Evolutionary conservation across 306 rosid genomes (phyloP).

Genomic region (Cicer bijugum): DNA sequence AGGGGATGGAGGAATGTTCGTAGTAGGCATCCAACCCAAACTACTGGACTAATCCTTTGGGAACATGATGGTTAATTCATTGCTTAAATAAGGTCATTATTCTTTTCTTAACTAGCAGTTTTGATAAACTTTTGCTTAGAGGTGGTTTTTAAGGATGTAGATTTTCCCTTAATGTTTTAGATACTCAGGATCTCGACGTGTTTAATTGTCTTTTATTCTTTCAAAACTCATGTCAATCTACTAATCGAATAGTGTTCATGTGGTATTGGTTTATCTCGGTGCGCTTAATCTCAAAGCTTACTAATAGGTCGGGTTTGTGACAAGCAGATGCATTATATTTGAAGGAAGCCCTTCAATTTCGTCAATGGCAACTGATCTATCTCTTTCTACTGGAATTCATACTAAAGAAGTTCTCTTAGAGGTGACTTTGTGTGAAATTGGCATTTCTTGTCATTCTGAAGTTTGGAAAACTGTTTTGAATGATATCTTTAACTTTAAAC

Average conservation of each 20-base stretch:
- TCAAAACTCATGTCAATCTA: neutral
- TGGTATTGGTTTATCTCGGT: slow-evolving; percentile 2
- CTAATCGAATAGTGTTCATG: slow-evolving; percentile 1
- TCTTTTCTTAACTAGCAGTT: neutral
- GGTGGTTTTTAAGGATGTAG: slow-evolving; percentile 38
- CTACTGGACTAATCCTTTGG: no score
- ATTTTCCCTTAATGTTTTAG: slow-evolving; percentile 39
- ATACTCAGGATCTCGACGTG: neutral
- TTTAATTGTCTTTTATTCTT: slow-evolving; percentile 18
- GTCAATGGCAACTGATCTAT: slow-evolving; percentile 53
- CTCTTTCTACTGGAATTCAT: slow-evolving; percentile 45
- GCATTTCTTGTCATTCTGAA: slow-evolving; percentile 25
- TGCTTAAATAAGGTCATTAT: slow-evolving; percentile 36
- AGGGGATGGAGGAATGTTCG: no score
- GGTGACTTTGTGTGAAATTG: slow-evolving; percentile 56
- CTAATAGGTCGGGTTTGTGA: slow-evolving; percentile 43
- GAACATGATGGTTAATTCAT: slow-evolving; percentile 28
- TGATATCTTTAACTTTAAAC: slow-evolving; percentile 33
- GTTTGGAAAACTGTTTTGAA: slow-evolving; percentile 8
- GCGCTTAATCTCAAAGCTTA: neutral
- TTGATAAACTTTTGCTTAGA: slow-evolving; percentile 27
- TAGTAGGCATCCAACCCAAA: no score
- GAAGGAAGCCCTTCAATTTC: slow-evolving; percentile 36
- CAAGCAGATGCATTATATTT: slow-evolving; percentile 39
- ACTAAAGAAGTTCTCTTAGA: slow-evolving; percentile 55